A percentile compares a stretch with the other conserved stretches of the same genome.
Evolutionary conservation across 345 rosid genomes (phyloP).

Genomic region (Ceriops decandra): DNA sequence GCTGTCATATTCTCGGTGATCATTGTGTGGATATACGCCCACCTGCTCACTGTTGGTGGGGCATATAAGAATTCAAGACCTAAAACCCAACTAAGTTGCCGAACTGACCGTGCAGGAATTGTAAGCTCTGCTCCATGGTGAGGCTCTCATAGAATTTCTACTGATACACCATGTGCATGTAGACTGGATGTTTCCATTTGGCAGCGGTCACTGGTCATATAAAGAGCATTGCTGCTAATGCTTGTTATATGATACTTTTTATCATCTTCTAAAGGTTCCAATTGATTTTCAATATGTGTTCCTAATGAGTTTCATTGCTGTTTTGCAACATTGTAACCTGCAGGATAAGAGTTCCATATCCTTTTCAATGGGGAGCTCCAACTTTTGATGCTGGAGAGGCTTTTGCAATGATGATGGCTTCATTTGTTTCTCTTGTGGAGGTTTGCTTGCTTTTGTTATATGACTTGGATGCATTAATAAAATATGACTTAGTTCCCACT

Average conservation of each 20-base stretch:
- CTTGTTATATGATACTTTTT: not conserved
- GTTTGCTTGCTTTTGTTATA: constrained; percentile 31
- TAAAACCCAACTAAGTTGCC: constrained; percentile 70
- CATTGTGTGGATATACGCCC: constrained; percentile 91
- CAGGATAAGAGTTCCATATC: constrained; percentile 96
- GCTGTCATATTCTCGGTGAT: constrained; percentile 83
- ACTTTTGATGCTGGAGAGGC: constrained; percentile 94
- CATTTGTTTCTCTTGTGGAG: constrained; percentile 92
- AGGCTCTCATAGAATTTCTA: constrained; percentile 8
- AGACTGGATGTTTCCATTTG: too few species aligned
- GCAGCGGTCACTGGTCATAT: not conserved
- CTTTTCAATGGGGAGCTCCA: constrained; percentile 99
- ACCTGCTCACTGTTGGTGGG: constrained; percentile 86
- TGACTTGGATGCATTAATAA: not conserved
- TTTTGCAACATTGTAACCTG: constrained; percentile 12
- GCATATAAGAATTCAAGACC: constrained; percentile 66
- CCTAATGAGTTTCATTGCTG: constrained; percentile 2
- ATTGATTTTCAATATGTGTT: not conserved
- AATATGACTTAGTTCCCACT: not conserved
- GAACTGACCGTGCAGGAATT: constrained; percentile 87
- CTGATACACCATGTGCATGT: too few species aligned
- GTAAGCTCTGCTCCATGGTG: constrained; percentile 89
- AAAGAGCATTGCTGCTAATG: not conserved
- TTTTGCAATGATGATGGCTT: constrained; percentile 93
- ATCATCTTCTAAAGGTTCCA: too few species aligned